Conservation (phyloP, 2,329 filamentous ascomycete species). For the Whalleya microplaca region DNA sequence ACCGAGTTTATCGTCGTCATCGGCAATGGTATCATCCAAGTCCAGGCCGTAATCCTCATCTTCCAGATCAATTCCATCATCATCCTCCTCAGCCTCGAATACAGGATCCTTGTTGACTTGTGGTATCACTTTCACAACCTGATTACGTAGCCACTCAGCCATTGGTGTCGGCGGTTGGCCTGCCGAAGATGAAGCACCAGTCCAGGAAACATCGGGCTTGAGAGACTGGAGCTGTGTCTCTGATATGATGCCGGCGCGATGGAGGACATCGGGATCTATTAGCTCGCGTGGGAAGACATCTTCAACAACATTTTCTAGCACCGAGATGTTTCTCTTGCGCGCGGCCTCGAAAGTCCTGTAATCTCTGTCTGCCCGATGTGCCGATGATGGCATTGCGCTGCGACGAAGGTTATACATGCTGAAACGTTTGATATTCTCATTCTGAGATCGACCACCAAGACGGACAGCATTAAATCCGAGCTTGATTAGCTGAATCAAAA, state of each 20-base stretch:
- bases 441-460: slow-evolving; percentile 69
- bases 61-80: slow-evolving; percentile 59
- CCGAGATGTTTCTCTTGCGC: slow-evolving; percentile 32
- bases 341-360: slow-evolving; percentile 33
- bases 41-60: slow-evolving; percentile 53
- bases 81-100: slow-evolving; percentile 38
- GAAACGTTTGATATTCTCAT: slow-evolving; percentile 64
- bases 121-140: slow-evolving; percentile 41
- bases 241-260: slow-evolving; percentile 61
- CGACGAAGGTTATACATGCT: slow-evolving; percentile 67
- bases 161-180: slow-evolving; percentile 42
- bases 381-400: slow-evolving; percentile 19
- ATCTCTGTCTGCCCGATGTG: slow-evolving; percentile 23
- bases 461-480: slow-evolving; percentile 59
- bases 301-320: slow-evolving; percentile 47
- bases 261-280: slow-evolving; percentile 59
- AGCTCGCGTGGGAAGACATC: slow-evolving; percentile 46
- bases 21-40: slow-evolving; percentile 40
- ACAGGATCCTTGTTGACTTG: slow-evolving; percentile 28
- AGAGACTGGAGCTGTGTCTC: slow-evolving; percentile 67
- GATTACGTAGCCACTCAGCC: slow-evolving; percentile 60
- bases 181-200: slow-evolving; percentile 8
- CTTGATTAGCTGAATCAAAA: slow-evolving; percentile 65
- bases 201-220: slow-evolving; percentile 46
- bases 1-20: slow-evolving; percentile 41